A percentile compares a stretch with the other conserved stretches of the same genome.
Conservation (phyloP, 75 land plant genomes). For the Selaginella tamariscina region DNA sequence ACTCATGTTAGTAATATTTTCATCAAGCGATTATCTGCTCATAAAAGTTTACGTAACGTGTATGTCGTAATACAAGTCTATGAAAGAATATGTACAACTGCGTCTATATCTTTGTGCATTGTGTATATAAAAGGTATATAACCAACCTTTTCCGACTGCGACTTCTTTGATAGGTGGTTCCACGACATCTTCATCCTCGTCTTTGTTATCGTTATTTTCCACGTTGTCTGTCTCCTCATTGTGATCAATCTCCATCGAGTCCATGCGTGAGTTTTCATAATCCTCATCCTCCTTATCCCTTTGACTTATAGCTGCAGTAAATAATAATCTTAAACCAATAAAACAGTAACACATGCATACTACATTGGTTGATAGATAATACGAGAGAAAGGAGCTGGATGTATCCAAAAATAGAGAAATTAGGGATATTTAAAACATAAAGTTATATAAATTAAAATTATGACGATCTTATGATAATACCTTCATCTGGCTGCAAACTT, state of each 20-base stretch:
- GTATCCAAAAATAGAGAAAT: constrained; percentile 1
- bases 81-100: too few species aligned
- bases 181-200: constrained; percentile 30
- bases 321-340: background rate
- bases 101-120: too few species aligned
- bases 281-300: constrained; percentile 64
- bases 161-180: constrained; percentile 70
- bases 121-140: too few species aligned
- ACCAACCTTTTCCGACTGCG: constrained; percentile 85
- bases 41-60: too few species aligned
- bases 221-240: constrained; percentile 20
- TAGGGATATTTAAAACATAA: background rate
- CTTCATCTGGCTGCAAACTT: constrained; percentile 75
- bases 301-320: constrained; percentile 32
- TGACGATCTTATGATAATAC: constrained; percentile 7
- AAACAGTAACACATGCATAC: too few species aligned
- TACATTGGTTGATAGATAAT: background rate
- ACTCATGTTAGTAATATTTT: too few species aligned
- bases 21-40: too few species aligned
- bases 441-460: background rate
- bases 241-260: background rate
- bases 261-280: constrained; percentile 29
- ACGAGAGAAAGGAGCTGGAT: background rate
- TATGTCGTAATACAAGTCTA: too few species aligned
- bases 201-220: constrained; percentile 19